These are phyloP conservation scores for Melastoma malabathricum DNA, from an alignment of 345 rosid genomes.

Conservation along the genomic window DNA sequence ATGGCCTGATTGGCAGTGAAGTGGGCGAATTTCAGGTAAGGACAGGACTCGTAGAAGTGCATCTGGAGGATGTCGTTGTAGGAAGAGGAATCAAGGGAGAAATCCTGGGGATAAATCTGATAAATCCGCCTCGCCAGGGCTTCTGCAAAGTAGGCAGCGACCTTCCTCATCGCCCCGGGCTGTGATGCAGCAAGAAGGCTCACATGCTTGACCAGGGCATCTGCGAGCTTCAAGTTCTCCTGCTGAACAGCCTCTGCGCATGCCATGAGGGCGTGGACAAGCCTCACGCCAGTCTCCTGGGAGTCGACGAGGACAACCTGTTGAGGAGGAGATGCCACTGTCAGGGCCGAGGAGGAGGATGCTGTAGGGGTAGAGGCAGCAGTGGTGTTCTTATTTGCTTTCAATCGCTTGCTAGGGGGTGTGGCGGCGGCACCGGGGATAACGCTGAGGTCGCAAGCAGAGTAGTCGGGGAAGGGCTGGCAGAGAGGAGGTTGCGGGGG, in stretches of 20 bases:
- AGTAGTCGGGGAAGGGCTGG: slow-evolving; percentile 21
- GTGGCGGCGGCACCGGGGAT: slow-evolving; percentile 65
- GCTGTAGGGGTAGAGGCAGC: slow-evolving; percentile 13
- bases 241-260: slow-evolving; percentile 81
- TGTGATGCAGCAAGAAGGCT: slow-evolving; percentile 62
- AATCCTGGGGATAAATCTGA: slow-evolving; percentile 38
- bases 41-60: slow-evolving; percentile 87
- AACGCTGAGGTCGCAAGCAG: slow-evolving; percentile 65
- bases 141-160: slow-evolving; percentile 83
- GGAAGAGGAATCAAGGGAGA: slow-evolving; percentile 18
- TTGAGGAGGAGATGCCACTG: slow-evolving; percentile 21
- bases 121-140: slow-evolving; percentile 73
- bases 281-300: slow-evolving; percentile 74
- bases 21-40: slow-evolving; percentile 86
- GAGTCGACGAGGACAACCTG: slow-evolving; percentile 66
- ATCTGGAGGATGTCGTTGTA: slow-evolving; percentile 47
- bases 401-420: slow-evolving; percentile 31
- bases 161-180: slow-evolving; percentile 78
- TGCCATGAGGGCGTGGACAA: slow-evolving; percentile 73
- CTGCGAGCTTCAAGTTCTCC: slow-evolving; percentile 47
- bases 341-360: slow-evolving; percentile 9
- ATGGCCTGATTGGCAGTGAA: slow-evolving; percentile 94
- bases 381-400: slow-evolving; percentile 7
- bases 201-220: slow-evolving; percentile 67
- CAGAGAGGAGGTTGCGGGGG: slow-evolving; percentile 2